These are phyloP conservation scores for Trichoderma sp. DNA, from an alignment of 2,329 filamentous ascomycete genomes.

Conservation along the genomic window DNA sequence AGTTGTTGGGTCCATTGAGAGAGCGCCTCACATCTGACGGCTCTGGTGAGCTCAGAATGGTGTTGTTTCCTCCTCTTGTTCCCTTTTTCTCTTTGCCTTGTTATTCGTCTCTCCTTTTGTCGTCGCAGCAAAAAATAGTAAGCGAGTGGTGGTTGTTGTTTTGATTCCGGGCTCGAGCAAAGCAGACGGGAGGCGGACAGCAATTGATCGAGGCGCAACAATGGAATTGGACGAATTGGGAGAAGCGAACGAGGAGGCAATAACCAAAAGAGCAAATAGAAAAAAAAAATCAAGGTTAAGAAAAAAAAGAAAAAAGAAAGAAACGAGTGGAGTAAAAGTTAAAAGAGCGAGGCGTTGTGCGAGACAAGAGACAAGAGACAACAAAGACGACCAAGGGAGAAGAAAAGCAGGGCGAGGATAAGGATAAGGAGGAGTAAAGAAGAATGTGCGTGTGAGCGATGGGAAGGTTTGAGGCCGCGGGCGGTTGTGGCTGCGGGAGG, in stretches of 20 bases:
- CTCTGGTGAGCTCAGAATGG: slow-evolving; percentile 9
- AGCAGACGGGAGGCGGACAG: neutral
- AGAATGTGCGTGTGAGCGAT: slow-evolving; percentile 6
- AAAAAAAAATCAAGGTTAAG: slow-evolving; percentile 2
- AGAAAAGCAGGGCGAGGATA: slow-evolving; percentile 19
- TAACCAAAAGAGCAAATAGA: neutral
- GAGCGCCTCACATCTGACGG: slow-evolving; percentile 29
- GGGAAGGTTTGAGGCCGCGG: slow-evolving; percentile 11
- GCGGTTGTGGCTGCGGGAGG: slow-evolving; percentile 17
- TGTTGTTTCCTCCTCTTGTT: neutral
- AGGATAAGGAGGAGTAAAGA: slow-evolving; percentile 22
- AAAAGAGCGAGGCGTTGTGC: slow-evolving; percentile 9
- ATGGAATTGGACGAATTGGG: neutral
- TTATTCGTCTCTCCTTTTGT: neutral
- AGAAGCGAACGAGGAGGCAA: slow-evolving; percentile 13
- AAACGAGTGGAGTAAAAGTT: slow-evolving; percentile 5
- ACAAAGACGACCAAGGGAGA: neutral
- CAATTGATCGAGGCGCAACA: neutral
- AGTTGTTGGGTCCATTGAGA: slow-evolving; percentile 33
- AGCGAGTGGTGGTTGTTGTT: slow-evolving; percentile 5
- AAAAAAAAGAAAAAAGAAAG: slow-evolving; percentile 9
- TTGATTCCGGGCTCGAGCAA: neutral
- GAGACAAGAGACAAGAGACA: neutral
- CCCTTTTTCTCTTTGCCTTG: neutral
- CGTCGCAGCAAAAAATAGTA: neutral